A percentile compares a stretch with the other conserved stretches of the same genome.
phyloP scores from a whole-genome alignment of 148 eudicot genomes.

The Vaccinium corymbosum region DNA sequence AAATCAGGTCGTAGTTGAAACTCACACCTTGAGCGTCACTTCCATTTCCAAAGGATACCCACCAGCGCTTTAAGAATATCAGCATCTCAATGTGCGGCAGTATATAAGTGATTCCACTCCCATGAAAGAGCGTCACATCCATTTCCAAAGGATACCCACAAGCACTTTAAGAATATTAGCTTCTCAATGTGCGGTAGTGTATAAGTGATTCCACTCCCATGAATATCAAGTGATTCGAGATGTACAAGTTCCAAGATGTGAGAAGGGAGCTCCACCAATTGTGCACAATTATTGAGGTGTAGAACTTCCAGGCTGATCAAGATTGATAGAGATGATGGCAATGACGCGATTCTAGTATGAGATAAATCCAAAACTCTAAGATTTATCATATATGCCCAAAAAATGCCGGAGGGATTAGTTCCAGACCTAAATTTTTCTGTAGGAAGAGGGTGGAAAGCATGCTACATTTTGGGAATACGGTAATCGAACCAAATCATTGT shows the following conservation, averaged over 20 bases:
- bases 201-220: not conserved
- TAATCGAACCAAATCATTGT: constrained; percentile 8
- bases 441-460: constrained; percentile 21
- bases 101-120: constrained; percentile 12
- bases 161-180: no score
- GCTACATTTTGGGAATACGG: constrained; percentile 1
- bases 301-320: constrained; percentile 11
- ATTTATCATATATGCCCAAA: constrained; percentile 11
- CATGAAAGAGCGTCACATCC: no score
- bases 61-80: not conserved
- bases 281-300: constrained; percentile 2
- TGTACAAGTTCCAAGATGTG: not conserved
- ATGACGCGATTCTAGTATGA: constrained; percentile 2
- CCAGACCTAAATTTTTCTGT: not conserved
- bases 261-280: constrained; percentile 11
- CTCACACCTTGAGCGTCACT: not conserved
- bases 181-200: no score
- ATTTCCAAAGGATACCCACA: no score
- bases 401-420: constrained; percentile 3
- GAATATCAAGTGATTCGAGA: constrained; percentile 23
- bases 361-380: constrained; percentile 23
- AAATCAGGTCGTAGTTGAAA: constrained; percentile 5
- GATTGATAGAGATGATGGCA: constrained; percentile 4
- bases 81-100: constrained; percentile 1
- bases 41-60: constrained; percentile 9